Base-by-base conservation (phyloP, 2,329 filamentous ascomycete species). In the Aphanoascus verrucosus region DNA sequence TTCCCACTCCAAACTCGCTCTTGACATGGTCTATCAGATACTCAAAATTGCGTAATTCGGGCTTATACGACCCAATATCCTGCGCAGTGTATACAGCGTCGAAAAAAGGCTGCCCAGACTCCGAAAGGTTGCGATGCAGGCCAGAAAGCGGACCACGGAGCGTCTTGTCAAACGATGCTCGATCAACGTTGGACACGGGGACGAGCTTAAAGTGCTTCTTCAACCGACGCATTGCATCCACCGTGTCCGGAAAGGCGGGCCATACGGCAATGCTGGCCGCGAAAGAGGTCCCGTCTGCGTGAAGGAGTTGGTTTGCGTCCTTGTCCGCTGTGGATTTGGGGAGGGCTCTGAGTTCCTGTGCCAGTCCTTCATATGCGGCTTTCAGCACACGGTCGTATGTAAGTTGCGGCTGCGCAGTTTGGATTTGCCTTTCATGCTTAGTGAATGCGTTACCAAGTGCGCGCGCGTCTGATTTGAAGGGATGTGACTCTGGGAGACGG, bases 21-120 rank as follows among this genome's bases (percentile, higher is more conserved):
- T 76, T 68, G 15, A 79, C 75, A 34, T 76, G 71, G 12, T 66
- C 64, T 12, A 87, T 69, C 67, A 88, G 70, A 62, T 84, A 84
- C 53, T 78, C 72, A 59, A 89, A 89, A 61, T 87, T 88, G 28
- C 65, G 64, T 37, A 68, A 64, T 56, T 78, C 70, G 0, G 86
- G 86, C 70, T 89, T 89, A 66, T 88, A 89, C 5, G 72, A 75
- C 1, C 85, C 84, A 51, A 88, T 80, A 43, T 85, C 78, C 67
- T 88, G 73, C 1, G 85, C 85, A 1, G 84, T 87, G 66, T 84
- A 80, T 20, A 86, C 72, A 11, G 76, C 75, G 60, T 85, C 83
- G 61, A 88, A 83, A n/a, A 70, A 63, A 0, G 43, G 28, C 55
- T 43, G 9, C 28, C 15, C 0, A 1, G n/a, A 11, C 32, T 20